Evolutionary conservation across 441 rosid species (phyloP), one percentile per base, ranked within the genome.

Genomic region (Francoa sonchifolia): DNA sequence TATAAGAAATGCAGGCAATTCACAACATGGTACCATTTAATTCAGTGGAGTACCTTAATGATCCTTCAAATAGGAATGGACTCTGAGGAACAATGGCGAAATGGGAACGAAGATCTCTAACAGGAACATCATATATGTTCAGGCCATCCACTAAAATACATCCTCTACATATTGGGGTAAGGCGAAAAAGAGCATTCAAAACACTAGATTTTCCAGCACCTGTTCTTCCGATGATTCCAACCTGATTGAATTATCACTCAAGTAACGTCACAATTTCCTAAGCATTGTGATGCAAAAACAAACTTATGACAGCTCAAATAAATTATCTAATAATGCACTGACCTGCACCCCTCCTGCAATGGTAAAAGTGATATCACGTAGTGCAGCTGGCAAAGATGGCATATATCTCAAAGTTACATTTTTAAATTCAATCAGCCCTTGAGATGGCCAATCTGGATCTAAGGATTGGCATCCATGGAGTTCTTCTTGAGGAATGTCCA

Each of bases 161-260:
- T 44, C 96, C 99, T 19, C 61, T 44, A 31, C 72, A 68, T 51
- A 86, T 56, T 26, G 82, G 79, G 41, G 69, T 60, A 12, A 90
- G 96, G 61, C 84, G 76, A 65, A 90, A 81, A 50, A 90, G 90
- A 19, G 88, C 90, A 69, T 83, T 90, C 76, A 90, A 66, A 56
- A 90, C 35, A 23, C 94, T 86, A 18, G 99, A 86, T 59, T 90
- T 90, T 46, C 99, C 99, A 4, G 95, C 95, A 54, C 99, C 96
- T 5, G 99, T 90, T 77, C 99, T 78, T 58, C 96, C 95, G 26
- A 90, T 73, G 35, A 90, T 71, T 57, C 94, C 99, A 44, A 80
- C 95, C 99, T 86, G 63, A 37, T 56, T 39, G 19, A 52, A 57
- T 30, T 21, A 21, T 6, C 2, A 6, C 3, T 21, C 25, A 21